Evolutionary conservation across 108 stramenopile species (phyloP).

Genomic region (Fistulifera pelliculosa): DNA sequence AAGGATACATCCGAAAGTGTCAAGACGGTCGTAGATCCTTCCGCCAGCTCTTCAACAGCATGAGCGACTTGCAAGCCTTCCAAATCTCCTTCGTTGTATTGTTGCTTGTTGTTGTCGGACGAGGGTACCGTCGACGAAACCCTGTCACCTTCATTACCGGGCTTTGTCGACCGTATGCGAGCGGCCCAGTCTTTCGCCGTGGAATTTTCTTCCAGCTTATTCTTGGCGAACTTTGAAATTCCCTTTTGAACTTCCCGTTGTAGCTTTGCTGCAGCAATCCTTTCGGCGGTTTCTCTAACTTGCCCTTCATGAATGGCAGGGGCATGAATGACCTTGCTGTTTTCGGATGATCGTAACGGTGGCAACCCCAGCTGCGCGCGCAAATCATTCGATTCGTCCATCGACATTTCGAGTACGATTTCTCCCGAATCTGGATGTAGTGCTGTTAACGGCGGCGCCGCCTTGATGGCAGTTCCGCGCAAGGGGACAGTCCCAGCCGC

Average conservation of each 20-base stretch:
- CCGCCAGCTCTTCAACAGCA: conserved; percentile 35
- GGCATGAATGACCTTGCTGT: conserved; percentile 28
- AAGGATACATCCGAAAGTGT: conserved; percentile 64
- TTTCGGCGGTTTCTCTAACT: conserved; percentile 24
- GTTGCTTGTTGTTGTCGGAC: conserved; percentile 2
- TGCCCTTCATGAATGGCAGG: conserved; percentile 44
- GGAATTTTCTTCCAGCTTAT: conserved; percentile 12
- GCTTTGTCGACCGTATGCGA: too few species aligned
- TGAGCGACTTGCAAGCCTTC: conserved; percentile 67
- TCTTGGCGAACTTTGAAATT: conserved; percentile 19
- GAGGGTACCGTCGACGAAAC: conserved; percentile 19
- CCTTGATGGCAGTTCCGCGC: conserved; percentile 7
- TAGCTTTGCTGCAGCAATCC: conserved; percentile 49
- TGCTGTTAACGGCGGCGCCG: neutral
- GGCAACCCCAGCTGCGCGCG: conserved; percentile 56
- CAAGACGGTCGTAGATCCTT: conserved; percentile 55
- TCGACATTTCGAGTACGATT: conserved; percentile 42
- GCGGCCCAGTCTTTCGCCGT: conserved; percentile 8
- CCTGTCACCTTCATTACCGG: too few species aligned
- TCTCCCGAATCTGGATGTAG: conserved; percentile 10
- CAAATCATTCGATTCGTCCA: conserved; percentile 74
- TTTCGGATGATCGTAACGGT: conserved; percentile 29
- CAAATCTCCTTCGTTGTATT: conserved; percentile 50
- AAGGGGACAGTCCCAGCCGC: conserved; percentile 65
- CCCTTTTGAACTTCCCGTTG: conserved; percentile 41